Evolutionary conservation across 108 stramenopile genomes (phyloP).

Genomic region (Mediolabrus comicus): DNA sequence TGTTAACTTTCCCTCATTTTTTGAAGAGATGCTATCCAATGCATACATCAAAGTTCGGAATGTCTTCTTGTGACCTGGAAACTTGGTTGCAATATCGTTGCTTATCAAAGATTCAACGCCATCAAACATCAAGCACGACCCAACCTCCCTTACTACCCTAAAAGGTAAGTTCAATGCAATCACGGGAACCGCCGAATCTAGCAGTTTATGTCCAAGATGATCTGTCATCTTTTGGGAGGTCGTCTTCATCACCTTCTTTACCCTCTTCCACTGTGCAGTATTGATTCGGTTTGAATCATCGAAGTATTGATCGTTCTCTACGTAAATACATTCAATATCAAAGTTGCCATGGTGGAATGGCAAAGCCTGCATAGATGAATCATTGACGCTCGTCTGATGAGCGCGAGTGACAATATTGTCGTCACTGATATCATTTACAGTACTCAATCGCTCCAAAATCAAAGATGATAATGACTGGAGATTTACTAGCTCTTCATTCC

Average conservation of each 20-base stretch:
- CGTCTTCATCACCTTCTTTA: slow-evolving; percentile 33
- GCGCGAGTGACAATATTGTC: slow-evolving; percentile 4
- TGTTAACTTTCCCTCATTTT: slow-evolving; percentile 2
- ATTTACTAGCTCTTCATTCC: slow-evolving; percentile 51
- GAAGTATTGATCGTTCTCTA: slow-evolving; percentile 73
- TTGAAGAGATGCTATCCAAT: slow-evolving; percentile 13
- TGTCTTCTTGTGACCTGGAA: slow-evolving; percentile 32
- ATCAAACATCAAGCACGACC: slow-evolving; percentile 27
- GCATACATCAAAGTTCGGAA: slow-evolving; percentile 39
- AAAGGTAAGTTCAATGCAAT: slow-evolving; percentile 39
- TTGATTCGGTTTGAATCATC: slow-evolving; percentile 21
- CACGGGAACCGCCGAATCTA: slow-evolving; percentile 12
- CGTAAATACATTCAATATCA: slow-evolving; percentile 66
- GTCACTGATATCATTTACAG: slow-evolving; percentile 4
- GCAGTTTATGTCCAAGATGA: slow-evolving; percentile 4
- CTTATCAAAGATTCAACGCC: slow-evolving; percentile 24
- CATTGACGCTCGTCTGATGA: slow-evolving; percentile 9
- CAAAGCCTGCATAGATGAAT: neutral
- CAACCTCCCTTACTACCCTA: slow-evolving; percentile 24
- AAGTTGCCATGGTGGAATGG: slow-evolving; percentile 26
- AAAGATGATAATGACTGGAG: slow-evolving; percentile 50
- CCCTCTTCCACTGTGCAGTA: slow-evolving; percentile 27
- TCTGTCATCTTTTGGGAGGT: slow-evolving; percentile 20
- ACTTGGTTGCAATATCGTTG: slow-evolving; percentile 17
- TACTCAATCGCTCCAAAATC: slow-evolving; percentile 42